phyloP scores from a whole-genome alignment of 2,329 filamentous ascomycete species.

The Fusarium tricinctum region DNA sequence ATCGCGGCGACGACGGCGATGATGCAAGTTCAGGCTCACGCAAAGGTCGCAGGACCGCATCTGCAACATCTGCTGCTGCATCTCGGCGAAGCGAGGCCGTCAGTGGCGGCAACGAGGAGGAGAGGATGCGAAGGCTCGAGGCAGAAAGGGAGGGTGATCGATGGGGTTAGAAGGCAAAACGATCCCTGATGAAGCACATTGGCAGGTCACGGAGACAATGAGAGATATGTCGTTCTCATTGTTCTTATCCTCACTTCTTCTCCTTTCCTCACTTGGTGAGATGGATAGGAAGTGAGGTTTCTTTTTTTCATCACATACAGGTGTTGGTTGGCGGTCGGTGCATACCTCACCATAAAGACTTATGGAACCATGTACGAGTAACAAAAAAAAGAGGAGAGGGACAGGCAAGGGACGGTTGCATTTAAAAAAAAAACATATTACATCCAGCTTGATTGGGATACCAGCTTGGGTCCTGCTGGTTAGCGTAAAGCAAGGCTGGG shows the following conservation, averaged over 20 bases:
- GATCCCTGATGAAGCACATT: constrained; percentile 17
- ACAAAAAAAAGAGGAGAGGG: constrained; percentile 19
- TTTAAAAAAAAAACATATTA: constrained; percentile 24
- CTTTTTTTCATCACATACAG: constrained; percentile 15
- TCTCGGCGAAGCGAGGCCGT: constrained; percentile 63
- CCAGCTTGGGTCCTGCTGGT: constrained; percentile 15
- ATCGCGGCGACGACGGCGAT: constrained; percentile 60
- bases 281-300: constrained; percentile 5
- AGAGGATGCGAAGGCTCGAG: constrained; percentile 69
- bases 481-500: constrained; percentile 1
- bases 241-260: not conserved
- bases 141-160: constrained; percentile 70
- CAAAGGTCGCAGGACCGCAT: constrained; percentile 56
- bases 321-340: constrained; percentile 34
- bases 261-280: not conserved
- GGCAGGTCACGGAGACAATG: constrained; percentile 19
- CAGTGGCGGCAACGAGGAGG: constrained; percentile 64
- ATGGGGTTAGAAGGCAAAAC: constrained; percentile 57
- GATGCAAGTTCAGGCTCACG: constrained; percentile 59
- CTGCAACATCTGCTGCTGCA: constrained; percentile 39
- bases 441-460: constrained; percentile 14
- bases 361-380: constrained; percentile 31
- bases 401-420: constrained; percentile 1
- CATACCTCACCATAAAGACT: constrained; percentile 4
- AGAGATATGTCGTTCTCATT: constrained; percentile 4